Percentiles rank a stretch among this genome's conserved stretches.
phyloP scores from a whole-genome alignment of 441 rosid species.

The Euphorbia corollata region DNA sequence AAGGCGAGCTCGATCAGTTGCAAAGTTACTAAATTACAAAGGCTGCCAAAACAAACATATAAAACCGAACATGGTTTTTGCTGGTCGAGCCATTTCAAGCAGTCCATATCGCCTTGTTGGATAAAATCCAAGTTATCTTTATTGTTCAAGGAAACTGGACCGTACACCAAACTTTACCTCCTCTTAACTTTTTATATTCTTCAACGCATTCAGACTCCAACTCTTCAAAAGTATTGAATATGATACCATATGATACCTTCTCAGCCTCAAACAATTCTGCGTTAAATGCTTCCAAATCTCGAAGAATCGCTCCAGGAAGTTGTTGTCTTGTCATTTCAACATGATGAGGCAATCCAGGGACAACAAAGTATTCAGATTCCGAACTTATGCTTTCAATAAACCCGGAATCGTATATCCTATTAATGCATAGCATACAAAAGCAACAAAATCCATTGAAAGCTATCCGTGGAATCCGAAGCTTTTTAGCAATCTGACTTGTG shows the following conservation, averaged over 20 bases:
- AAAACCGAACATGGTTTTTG: not conserved
- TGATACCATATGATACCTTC: constrained; percentile 19
- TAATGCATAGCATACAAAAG: constrained; percentile 19
- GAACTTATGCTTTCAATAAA: constrained; percentile 13
- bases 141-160: not conserved
- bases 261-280: constrained; percentile 8
- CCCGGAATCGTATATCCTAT: not conserved
- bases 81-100: not conserved
- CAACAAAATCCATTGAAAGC: constrained; percentile 25
- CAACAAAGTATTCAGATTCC: constrained; percentile 17
- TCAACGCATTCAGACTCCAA: constrained; percentile 28
- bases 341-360: constrained; percentile 24
- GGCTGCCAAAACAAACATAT: not conserved
- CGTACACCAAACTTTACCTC: not conserved
- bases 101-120: not conserved
- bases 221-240: constrained; percentile 34
- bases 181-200: constrained; percentile 11
- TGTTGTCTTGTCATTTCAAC: constrained; percentile 16
- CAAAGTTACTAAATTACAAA: not conserved
- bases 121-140: not conserved
- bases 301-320: not conserved
- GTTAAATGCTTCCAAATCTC: not conserved
- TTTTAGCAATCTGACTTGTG: constrained; percentile 23
- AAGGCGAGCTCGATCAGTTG: not conserved
- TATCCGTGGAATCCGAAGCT: constrained; percentile 30